Percentiles rank a stretch among this genome's conserved stretches.
phyloP scores from a whole-genome alignment of 352 stramenopile genomes.

The Phytopythium ostracodes region DNA sequence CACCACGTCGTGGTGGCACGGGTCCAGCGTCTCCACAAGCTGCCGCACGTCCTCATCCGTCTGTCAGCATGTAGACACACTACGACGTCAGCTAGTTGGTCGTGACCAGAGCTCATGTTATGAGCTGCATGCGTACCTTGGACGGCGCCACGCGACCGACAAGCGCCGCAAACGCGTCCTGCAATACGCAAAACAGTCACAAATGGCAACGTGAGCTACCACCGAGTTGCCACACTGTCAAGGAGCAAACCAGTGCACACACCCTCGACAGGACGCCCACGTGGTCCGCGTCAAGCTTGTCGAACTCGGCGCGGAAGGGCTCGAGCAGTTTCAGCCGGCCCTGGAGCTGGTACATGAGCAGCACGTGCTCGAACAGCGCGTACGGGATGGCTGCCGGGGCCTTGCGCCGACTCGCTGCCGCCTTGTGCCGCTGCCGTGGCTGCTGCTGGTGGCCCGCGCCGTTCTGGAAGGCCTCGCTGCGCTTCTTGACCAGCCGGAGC shows the following conservation, averaged over 20 bases:
- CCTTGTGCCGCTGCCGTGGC: slow-evolving; percentile 9
- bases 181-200: not conserved
- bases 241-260: slow-evolving; percentile 6
- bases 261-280: slow-evolving; percentile 56
- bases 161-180: slow-evolving; percentile 36
- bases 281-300: slow-evolving; percentile 38
- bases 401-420: slow-evolving; percentile 8
- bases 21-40: slow-evolving; percentile 54
- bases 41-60: slow-evolving; percentile 34
- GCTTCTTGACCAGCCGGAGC: slow-evolving; percentile 40
- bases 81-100: not conserved
- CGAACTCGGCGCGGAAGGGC: slow-evolving; percentile 45
- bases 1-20: slow-evolving; percentile 63
- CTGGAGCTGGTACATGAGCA: slow-evolving; percentile 72
- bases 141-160: slow-evolving; percentile 26
- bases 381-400: slow-evolving; percentile 34
- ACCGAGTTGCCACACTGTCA: too few relatives aligned
- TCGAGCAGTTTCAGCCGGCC: slow-evolving; percentile 59
- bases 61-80: not conserved
- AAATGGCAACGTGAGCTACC: not conserved
- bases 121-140: slow-evolving; percentile 21
- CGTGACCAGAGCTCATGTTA: not conserved
- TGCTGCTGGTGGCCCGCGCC: slow-evolving; percentile 4
- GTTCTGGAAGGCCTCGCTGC: slow-evolving; percentile 25
- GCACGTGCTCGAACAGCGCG: slow-evolving; percentile 56